phyloP scores from a whole-genome alignment of 2,329 filamentous ascomycete genomes.

The Leptodontidium sp. region DNA sequence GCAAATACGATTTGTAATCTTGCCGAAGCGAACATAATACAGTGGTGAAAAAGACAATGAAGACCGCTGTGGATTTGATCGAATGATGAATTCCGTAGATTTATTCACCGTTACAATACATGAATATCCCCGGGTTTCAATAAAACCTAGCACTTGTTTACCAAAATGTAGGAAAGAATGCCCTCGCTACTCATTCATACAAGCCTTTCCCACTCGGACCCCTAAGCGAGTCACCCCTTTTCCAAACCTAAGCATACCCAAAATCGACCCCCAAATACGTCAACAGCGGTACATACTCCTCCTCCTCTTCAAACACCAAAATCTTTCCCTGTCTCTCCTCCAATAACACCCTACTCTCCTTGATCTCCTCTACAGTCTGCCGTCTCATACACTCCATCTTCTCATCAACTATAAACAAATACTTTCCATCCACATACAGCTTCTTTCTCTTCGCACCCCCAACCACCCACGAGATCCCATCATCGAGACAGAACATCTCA shows the following conservation, averaged over 20 bases:
- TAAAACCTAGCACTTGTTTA: neutral
- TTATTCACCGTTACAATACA: neutral
- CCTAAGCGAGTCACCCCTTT: neutral
- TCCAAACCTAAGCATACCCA: neutral
- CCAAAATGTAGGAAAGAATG: neutral
- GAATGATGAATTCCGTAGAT: too few relatives aligned
- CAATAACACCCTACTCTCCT: conserved; percentile 14
- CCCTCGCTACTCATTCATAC: neutral
- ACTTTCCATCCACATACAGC: neutral
- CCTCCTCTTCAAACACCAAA: conserved; percentile 15
- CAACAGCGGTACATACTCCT: conserved; percentile 28
- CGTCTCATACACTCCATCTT: conserved; percentile 13
- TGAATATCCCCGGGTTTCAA: neutral
- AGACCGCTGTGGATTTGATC: neutral
- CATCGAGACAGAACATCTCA: conserved; percentile 29
- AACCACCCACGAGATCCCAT: conserved; percentile 28
- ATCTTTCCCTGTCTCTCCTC: conserved; percentile 10
- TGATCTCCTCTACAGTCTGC: conserved; percentile 21
- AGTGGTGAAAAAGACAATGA: neutral
- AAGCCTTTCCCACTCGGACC: neutral
- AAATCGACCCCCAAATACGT: conserved; percentile 24
- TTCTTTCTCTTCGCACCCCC: conserved; percentile 3
- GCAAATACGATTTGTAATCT: too few relatives aligned
- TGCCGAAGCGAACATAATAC: too few relatives aligned
- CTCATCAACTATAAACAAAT: conserved; percentile 25